These are phyloP conservation scores for Cystobasidium tubakii DNA, from an alignment of 768 basidiomycete species.

Conservation along the genomic window DNA sequence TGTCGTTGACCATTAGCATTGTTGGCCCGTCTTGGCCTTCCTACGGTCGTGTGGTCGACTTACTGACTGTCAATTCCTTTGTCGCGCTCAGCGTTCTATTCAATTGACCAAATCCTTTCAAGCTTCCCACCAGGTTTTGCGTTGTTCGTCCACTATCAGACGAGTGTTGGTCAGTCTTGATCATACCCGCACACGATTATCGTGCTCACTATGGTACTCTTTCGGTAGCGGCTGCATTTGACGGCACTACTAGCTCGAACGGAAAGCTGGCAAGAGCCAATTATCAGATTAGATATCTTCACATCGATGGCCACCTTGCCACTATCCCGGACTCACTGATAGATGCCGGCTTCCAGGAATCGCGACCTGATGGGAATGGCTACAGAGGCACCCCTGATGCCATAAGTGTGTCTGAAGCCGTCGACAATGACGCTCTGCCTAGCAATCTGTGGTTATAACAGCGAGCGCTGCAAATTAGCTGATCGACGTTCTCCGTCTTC, in stretches of 20 bases:
- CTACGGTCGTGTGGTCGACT: no score
- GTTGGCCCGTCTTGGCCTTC: no score
- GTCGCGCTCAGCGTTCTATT: not conserved
- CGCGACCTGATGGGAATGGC: not conserved
- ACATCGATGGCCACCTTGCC: no score
- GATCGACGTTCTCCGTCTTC: not conserved
- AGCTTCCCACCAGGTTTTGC: not conserved
- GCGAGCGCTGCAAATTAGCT: not conserved
- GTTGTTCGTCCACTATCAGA: not conserved
- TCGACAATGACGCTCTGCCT: conserved; percentile 14
- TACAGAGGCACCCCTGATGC: not conserved
- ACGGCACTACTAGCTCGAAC: conserved; percentile 13
- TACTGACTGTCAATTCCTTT: not conserved
- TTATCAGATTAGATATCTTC: not conserved
- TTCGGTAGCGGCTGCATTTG: conserved; percentile 9
- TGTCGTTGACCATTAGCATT: not conserved
- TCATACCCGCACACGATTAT: not conserved
- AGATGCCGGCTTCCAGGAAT: not conserved
- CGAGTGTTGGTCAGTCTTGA: not conserved
- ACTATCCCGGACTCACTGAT: conserved; percentile 10
- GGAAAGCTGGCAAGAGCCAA: not conserved
- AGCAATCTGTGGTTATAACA: not conserved
- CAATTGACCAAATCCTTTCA: not conserved
- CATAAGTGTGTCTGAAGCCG: conserved; percentile 8
- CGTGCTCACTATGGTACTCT: conserved; percentile 6